A percentile compares a stretch with the other conserved stretches of the same genome.
Evolutionary conservation across 306 rosid genomes (phyloP).

Genomic region (Acacia crassicarpa): DNA sequence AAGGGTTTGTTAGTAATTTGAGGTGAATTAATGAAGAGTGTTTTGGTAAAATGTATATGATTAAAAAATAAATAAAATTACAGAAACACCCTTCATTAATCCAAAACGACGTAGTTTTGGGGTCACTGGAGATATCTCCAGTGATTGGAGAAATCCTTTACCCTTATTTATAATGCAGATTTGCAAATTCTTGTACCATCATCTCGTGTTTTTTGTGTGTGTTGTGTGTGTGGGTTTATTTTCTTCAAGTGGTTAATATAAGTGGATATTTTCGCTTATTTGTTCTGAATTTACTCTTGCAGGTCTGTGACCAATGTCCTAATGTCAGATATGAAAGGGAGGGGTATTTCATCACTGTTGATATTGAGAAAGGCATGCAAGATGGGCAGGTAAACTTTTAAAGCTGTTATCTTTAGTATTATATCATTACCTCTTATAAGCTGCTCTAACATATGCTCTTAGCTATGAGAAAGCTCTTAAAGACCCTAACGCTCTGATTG

Average conservation of each 20-base stretch:
- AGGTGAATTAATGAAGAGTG: too few relatives aligned
- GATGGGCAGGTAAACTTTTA: constrained; percentile 86
- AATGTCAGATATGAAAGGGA: constrained; percentile 92
- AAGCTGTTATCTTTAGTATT: background rate
- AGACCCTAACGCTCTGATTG: background rate
- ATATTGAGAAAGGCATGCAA: constrained; percentile 98
- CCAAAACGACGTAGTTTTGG: too few relatives aligned
- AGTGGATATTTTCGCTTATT: background rate
- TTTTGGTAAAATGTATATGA: too few relatives aligned
- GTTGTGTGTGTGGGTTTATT: background rate
- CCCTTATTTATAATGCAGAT: background rate
- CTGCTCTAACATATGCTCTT: background rate
- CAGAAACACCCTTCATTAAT: too few relatives aligned
- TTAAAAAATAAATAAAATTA: too few relatives aligned
- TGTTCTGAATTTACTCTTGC: constrained; percentile 29
- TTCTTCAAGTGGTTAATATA: background rate
- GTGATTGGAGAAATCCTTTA: too few relatives aligned
- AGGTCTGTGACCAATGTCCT: constrained; percentile 97
- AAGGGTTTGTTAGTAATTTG: too few relatives aligned
- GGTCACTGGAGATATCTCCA: too few relatives aligned
- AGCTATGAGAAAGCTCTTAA: background rate
- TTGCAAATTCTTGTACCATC: background rate
- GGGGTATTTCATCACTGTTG: constrained; percentile 89
- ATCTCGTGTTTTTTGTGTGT: background rate
- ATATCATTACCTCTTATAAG: background rate